Evolutionary conservation across 176 grass and related monocot genomes (phyloP).

Genomic region (Rhipidocladum racemiflorum): DNA sequence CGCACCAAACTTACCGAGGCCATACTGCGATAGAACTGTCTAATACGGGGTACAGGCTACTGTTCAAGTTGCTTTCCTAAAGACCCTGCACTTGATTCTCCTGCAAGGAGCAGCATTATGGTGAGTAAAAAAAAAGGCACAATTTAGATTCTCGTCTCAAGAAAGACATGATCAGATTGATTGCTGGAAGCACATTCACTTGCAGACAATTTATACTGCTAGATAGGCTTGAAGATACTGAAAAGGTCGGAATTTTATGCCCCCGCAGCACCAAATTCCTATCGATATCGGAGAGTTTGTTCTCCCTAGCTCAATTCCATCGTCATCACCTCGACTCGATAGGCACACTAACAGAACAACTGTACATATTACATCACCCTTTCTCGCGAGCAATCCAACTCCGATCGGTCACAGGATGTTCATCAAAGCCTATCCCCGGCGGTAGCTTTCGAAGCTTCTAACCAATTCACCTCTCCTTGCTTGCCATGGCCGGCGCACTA

Average conservation of each 20-base stretch:
- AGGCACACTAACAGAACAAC: neutral
- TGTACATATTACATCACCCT: neutral
- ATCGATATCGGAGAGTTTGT: neutral
- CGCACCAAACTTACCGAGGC: slow-evolving; percentile 48
- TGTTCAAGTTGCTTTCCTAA: neutral
- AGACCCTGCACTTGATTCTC: slow-evolving; percentile 8
- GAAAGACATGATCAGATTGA: neutral
- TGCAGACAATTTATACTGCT: neutral
- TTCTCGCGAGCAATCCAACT: neutral
- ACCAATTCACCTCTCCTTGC: neutral
- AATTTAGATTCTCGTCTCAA: neutral
- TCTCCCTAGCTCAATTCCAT: neutral
- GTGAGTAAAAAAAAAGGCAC: neutral
- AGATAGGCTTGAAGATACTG: neutral
- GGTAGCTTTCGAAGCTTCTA: neutral
- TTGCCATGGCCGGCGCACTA: neutral
- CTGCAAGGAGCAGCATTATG: slow-evolving; percentile 10
- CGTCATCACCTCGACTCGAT: too few species aligned
- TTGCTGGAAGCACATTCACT: slow-evolving; percentile 2
- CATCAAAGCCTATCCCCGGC: neutral
- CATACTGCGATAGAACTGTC: slow-evolving; percentile 40
- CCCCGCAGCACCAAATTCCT: neutral
- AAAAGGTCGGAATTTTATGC: neutral
- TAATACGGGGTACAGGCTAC: neutral
- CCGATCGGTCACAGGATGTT: neutral